Evolutionary conservation across 2,329 filamentous ascomycete species (phyloP), one percentile per base, ranked within the genome.

Genomic region (Paecilomyces formosus): DNA sequence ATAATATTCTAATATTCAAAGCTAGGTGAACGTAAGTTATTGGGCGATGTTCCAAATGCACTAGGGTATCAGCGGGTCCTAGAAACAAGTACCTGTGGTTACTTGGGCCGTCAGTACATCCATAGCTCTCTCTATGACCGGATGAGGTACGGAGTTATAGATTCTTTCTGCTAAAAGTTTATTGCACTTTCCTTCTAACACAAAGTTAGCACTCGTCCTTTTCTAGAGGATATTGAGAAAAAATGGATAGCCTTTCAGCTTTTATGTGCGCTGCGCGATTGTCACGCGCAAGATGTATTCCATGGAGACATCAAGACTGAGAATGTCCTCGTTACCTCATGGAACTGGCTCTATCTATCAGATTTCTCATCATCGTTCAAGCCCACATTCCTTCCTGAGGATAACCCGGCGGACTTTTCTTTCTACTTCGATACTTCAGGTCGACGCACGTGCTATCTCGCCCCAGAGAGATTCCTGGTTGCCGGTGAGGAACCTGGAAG

Each of bases 241-340:
- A 97, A 96, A 78, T 99, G 94, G 94, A 83, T 99, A 55, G 90
- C 93, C 0, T 99, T 96, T 68, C 94, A 99, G 77, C 83, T 99
- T 2, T 82, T 99, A 11, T 97, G 92, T 73, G 92, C 90, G 2
- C 79, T 99, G 59, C 87, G 92, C 58, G 95, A 99, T 74, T 97
- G 91, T 67, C 94, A 99, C 73, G 82, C 88, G 28, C 84, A 88
- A 53, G 90, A 95, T 67, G 82, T 99, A 55, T 97, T 92, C 72
- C 94, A 99, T 71, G 95, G 94, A 59, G 95, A 99, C 70, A 97
- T 99, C 79, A 99, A 99, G 79, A 94, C 93, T 1, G 93, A 99
- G 74, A 99, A 99, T 68, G 86, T 96, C 35, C 80, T 99, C 54
- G 93, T 99, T 55, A 99, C 94, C 0, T 97, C 94, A 6, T 99